Base-by-base conservation (phyloP, 2,329 filamentous ascomycete species). In the Colletotrichum australisinense region DNA sequence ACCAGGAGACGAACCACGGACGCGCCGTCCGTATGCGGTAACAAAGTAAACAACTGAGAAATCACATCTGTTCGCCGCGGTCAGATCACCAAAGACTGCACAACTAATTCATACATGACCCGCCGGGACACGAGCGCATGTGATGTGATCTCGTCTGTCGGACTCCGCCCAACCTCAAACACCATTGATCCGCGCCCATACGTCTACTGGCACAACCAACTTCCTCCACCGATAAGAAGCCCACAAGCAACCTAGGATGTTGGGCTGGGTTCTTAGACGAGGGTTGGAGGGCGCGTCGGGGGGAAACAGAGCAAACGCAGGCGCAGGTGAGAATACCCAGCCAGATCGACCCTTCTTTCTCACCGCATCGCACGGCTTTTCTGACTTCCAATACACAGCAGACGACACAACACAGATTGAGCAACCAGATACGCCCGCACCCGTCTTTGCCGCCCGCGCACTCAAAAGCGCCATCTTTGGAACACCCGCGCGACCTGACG, bases 401-500 rank as follows among this genome's bases (percentile, higher is more conserved):
- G 84, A 76, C 62, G 78, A 86, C 58, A 85, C 77, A 3, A 86
- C 86, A 0, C 86, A 88, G 74, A 76, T 88, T 53, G 90, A 93
- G 19, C 84, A 85, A 38, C 90, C 91, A 52, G 91, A 93, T 76
- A 93, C 91, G 19, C 91, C 91, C 7, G 91, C 90, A 0, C 91
- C 91, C 2, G 88, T 93, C 0, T 93, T 93, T 78, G 91, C 91
- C 2, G 91, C 91, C 49, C 87, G 91, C 72, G 91, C 91, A 6
- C 84, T 93, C 78, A 92, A 89, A 77, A 90, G 87, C 76, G 91
- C 89, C 30, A 81, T 93, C 58, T 93, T 92, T 77, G 91, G 91
- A 53, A 90, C 89, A 4, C 89, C 90, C 12, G 82, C 84, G 16
- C 81, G 83, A 63, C 79, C 79, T 16, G 79, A 79, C 58, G 80